Evolutionary conservation across 176 grass and related monocot genomes (phyloP), one percentile per base, ranked within the genome.

Genomic region (Urochloa ruziziensis): DNA sequence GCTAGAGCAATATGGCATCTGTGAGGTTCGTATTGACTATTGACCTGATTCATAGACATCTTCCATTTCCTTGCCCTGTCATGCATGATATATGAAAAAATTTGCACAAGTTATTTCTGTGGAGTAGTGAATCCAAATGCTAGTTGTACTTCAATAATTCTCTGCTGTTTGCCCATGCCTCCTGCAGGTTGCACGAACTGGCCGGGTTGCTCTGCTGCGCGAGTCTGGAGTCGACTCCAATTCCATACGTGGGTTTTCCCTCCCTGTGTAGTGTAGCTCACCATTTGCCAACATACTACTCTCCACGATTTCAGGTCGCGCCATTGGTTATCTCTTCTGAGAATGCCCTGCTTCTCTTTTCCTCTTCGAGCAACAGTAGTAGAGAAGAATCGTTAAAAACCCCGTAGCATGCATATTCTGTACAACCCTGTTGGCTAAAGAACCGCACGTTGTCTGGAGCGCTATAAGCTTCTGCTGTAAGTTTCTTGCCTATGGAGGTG

Each of bases 171-270:
- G 30, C 29, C 16, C 35, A 48, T 80, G 34, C 14, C 40, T 65
- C 25, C 60, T 86, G 37, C 84, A 95, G 93, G 88, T 95, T 64
- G 93, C 93, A 78, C 84, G 93, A 57, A 95, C 93, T 47, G 93
- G 93, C 54, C 83, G 93, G 33, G 39, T 95, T 74, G 90, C 93
- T 2, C 79, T 95, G 46, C 46, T 57, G 57, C 88, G 93, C 5
- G 93, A 95, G 76, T 95, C 90, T 14, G 88, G 93, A 70, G 87
- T 95, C 4, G 90, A 95, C 83, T 95, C 93, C 1, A 92, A 90
- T 1, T 88, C 84, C 74, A 80, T 95, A 11, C 90, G 93, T 16
- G 93, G 88, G 0, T 95, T 61, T 71, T 82, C 84, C 65, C 79
- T 90, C 77, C 89, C 92, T 5, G 14, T 87, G 7, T 93, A 85